These are phyloP conservation scores for Iberis pinnata DNA, from an alignment of 345 rosid genomes.

Conservation along the genomic window DNA sequence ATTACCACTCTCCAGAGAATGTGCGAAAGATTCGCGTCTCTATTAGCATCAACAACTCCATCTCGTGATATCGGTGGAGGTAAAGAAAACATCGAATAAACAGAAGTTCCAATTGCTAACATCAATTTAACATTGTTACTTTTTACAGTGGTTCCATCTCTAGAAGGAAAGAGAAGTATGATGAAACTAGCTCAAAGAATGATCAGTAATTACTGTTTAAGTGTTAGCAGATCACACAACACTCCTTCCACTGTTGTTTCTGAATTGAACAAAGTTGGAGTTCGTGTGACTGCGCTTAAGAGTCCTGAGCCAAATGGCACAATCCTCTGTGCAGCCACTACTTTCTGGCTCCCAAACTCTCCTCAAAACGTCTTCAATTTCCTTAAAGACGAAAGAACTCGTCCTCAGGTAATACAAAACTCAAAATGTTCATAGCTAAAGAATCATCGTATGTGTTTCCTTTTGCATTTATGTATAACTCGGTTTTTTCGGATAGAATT, in stretches of 20 bases:
- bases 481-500: too few relatives aligned
- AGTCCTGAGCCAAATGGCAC: constrained; percentile 75
- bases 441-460: background rate
- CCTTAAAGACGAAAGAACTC: constrained; percentile 86
- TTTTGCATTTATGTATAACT: too few relatives aligned
- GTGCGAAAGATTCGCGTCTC: constrained; percentile 80
- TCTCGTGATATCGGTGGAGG: constrained; percentile 82
- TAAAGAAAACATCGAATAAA: constrained; percentile 11
- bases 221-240: constrained; percentile 73
- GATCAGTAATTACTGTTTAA: constrained; percentile 69
- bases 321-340: constrained; percentile 86
- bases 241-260: constrained; percentile 63
- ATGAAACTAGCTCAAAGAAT: constrained; percentile 95
- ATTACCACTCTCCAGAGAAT: constrained; percentile 73
- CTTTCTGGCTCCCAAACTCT: constrained; percentile 81
- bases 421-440: constrained; percentile 2
- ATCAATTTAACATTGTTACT: background rate
- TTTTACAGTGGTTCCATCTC: constrained; percentile 60
- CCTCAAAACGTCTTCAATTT: constrained; percentile 69
- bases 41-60: constrained; percentile 53
- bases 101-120: background rate
- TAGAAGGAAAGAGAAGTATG: constrained; percentile 89
- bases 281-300: constrained; percentile 76
- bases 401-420: constrained; percentile 62
- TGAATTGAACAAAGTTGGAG: constrained; percentile 56